These are phyloP conservation scores for Stagonosporopsis chrysanthemi DNA, from an alignment of 2,329 filamentous ascomycete genomes.

Conservation along the genomic window DNA sequence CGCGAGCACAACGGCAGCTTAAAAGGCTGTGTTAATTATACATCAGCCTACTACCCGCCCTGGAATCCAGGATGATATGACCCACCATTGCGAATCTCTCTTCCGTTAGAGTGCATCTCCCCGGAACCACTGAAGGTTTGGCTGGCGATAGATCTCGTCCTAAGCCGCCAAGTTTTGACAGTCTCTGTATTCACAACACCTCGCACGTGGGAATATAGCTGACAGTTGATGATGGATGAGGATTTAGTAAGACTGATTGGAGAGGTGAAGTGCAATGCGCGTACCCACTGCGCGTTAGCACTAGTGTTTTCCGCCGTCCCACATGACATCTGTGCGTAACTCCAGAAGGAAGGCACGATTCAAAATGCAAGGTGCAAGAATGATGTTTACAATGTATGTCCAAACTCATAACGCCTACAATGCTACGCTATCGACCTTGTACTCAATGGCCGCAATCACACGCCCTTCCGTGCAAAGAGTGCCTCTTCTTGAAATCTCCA, in stretches of 20 bases:
- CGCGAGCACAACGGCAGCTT: background rate
- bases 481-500: conserved; percentile 48
- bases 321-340: background rate
- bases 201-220: no score
- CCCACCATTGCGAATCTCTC: conserved; percentile 41
- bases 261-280: no score
- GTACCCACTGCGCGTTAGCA: background rate
- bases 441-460: conserved; percentile 43
- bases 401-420: conserved; percentile 5
- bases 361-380: background rate
- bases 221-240: no score
- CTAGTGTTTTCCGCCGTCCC: background rate
- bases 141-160: no score
- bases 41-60: no score
- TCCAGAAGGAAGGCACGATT: background rate
- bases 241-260: no score
- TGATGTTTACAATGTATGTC: background rate
- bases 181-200: no score
- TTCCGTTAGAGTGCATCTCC: conserved; percentile 26
- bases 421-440: background rate
- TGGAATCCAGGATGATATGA: background rate
- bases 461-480: conserved; percentile 34
- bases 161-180: no score
- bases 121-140: no score
- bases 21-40: conserved; percentile 1